A percentile compares a stretch with the other conserved stretches of the same genome.
These are phyloP conservation scores for Fusarium musae DNA, from an alignment of 2,329 filamentous ascomycete species.

Conservation along the genomic window DNA sequence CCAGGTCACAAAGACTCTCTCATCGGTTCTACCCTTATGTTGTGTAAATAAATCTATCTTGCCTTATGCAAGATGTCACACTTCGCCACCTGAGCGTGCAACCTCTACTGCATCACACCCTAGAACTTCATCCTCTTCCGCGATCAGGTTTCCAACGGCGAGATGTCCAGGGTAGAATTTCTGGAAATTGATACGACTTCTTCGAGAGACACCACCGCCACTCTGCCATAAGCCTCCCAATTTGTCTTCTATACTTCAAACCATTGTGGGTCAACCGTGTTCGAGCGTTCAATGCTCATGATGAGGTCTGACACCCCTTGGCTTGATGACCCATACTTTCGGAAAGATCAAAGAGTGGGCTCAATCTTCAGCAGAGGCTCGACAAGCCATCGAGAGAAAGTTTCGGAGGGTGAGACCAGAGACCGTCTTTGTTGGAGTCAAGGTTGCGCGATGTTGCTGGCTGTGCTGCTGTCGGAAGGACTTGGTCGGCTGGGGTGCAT, in stretches of 20 bases:
- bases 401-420: rapidly evolving
- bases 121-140: no score
- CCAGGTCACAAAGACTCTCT: neutral
- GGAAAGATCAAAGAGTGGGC: no score
- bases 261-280: rapidly evolving
- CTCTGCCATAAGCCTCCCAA: neutral
- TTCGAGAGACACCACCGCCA: rapidly evolving
- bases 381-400: rapidly evolving
- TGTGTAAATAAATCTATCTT: rapidly evolving
- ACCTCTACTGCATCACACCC: neutral
- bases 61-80: rapidly evolving
- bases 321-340: neutral
- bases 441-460: neutral
- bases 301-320: no score
- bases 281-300: neutral
- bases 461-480: neutral
- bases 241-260: neutral
- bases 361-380: neutral
- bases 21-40: rapidly evolving
- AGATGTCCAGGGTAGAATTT: rapidly evolving
- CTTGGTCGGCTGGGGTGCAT: rapidly evolving
- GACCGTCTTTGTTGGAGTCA: rapidly evolving
- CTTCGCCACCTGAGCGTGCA: neutral
- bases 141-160: neutral
- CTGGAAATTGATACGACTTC: rapidly evolving